A percentile compares a stretch with the other conserved stretches of the same genome.
Conservation (phyloP, 78 protist genomes). For the Speleostelium caveatum region DNA sequence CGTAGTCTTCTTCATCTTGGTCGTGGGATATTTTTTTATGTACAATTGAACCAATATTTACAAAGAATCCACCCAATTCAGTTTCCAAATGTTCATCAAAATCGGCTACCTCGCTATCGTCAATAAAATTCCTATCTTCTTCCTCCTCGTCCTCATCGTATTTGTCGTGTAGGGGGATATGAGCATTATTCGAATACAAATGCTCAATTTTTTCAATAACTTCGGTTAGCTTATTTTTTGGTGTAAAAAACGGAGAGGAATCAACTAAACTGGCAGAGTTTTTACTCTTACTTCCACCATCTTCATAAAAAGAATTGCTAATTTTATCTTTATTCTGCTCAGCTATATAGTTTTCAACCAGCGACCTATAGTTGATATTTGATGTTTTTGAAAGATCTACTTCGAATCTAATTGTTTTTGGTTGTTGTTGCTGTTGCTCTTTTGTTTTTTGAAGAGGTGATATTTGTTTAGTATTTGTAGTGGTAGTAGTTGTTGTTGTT, state of each 20-base stretch:
- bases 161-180: not conserved
- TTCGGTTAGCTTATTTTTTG: slow-evolving; percentile 44
- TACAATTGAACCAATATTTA: slow-evolving; percentile 8
- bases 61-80: slow-evolving; percentile 63
- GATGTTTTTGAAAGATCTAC: not conserved
- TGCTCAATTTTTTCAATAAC: slow-evolving; percentile 37
- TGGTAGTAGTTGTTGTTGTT: too few relatives aligned
- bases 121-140: slow-evolving; percentile 19
- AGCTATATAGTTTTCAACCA: not conserved
- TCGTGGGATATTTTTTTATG: slow-evolving; percentile 12
- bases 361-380: not conserved
- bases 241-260: not conserved
- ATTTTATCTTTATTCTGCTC: slow-evolving; percentile 15
- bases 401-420: not conserved
- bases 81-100: slow-evolving; percentile 17
- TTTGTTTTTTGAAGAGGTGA: not conserved
- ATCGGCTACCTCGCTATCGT: not conserved
- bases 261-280: too few relatives aligned
- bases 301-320: slow-evolving; percentile 13
- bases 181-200: not conserved
- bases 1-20: not conserved
- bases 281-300: not conserved
- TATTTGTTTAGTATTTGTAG: not conserved
- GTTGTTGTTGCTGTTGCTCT: too few relatives aligned
- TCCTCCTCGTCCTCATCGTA: slow-evolving; percentile 20